Percentiles rank a stretch among this genome's conserved stretches.
Evolutionary conservation across 345 rosid genomes (phyloP).

Genomic region (Eucalyptus virginea): DNA sequence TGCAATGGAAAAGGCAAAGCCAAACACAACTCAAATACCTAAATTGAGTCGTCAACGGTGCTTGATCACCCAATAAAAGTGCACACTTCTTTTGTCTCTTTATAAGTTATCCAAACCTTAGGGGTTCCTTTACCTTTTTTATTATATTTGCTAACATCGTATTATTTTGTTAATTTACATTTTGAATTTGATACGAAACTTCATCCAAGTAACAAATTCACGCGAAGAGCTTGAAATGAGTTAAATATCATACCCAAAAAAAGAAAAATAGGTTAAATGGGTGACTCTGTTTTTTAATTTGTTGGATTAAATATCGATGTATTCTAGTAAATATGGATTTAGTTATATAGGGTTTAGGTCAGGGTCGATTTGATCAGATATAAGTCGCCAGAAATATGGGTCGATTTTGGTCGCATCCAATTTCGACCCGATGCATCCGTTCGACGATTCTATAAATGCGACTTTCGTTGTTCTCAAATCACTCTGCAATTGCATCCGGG

Average conservation of each 20-base stretch:
- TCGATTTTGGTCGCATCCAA: neutral
- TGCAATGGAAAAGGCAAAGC: neutral
- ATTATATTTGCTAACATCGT: neutral
- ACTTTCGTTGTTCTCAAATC: neutral
- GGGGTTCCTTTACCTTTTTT: neutral
- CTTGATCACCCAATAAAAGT: neutral
- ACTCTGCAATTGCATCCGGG: neutral
- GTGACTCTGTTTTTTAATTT: neutral
- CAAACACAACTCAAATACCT: neutral
- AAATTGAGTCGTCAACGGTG: fast-evolving
- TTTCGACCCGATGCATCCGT: fast-evolving
- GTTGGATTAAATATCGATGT: neutral
- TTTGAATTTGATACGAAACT: neutral
- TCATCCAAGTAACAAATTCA: neutral
- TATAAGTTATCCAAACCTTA: neutral
- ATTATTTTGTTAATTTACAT: neutral
- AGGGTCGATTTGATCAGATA: neutral
- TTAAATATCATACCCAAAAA: neutral
- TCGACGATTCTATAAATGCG: neutral
- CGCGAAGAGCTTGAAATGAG: neutral
- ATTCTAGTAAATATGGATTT: neutral
- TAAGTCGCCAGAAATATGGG: neutral
- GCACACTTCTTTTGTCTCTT: neutral
- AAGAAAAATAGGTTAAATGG: neutral
- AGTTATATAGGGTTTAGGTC: neutral